Evolutionary conservation across 805 yeast species (phyloP), one percentile per base, ranked within the genome.

Genomic region (Ogataea trehalophila): DNA sequence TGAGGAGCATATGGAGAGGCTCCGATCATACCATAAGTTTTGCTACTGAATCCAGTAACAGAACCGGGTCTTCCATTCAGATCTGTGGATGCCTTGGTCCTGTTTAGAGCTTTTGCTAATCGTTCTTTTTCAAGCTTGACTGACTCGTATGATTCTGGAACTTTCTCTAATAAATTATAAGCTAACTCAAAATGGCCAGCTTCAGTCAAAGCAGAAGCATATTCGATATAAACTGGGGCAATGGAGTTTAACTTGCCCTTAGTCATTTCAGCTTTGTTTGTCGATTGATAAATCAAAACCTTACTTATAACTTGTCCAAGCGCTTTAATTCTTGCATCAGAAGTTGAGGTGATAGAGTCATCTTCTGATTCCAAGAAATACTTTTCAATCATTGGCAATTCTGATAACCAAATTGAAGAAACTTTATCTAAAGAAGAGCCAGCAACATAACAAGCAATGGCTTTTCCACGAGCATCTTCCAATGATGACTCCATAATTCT

Each of bases 151-250:
- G 80, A 80, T 40, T 77, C 80, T 13, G 98, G 96, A 58, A 94
- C 72, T 50, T 85, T 72, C 40, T 73, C 72, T 61, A 92, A 74
- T 55, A 87, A 80, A 54, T 75, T 78, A 48, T 73, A 76, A 1
- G 98, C 97, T 55, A 92, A 71, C 9, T 85, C 95, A 57, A 88
- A 83, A 53, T 87, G 81, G 26, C 97, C 98, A 60, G 76, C 81
- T 26, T 89, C 81, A 4, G 96, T 85, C 47, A 90, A 81, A 50
- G 85, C 71, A 54, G 80, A 82, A 41, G 95, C 83, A 65, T 86
- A 94, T 66, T 94, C 98, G 54, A 88, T 73, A 51, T 87, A 80
- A 2, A 84, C 83, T 36, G 73, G 72, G 56, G 82, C 77, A 44
- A 83, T 68, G 17, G 76, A 71, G 11, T 76, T 72, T 2, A 70